Evolutionary conservation across 176 grass and related monocot genomes (phyloP), one percentile per base, ranked within the genome.

Genomic region (Ampelocalamus luodianensis): DNA sequence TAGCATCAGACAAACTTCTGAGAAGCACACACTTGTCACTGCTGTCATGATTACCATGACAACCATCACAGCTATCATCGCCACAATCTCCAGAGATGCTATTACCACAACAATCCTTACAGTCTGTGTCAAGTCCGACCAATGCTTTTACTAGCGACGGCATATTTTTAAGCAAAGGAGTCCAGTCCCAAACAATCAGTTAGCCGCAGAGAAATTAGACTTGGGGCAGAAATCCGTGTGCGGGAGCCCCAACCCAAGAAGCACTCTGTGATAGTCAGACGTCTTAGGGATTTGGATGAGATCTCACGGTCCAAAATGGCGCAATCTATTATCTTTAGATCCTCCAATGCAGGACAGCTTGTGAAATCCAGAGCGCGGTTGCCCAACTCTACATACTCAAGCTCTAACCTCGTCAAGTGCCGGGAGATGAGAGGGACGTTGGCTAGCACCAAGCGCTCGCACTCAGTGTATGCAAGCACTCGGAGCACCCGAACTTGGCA

Each of bases 21-120:
- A 83, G 81, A 64, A 83, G 10, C 24, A 83, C 26, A 50, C 56
- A 83, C 44, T 11, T 45, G 44, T 42, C 44, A 45, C 44, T 45
- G 44, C 2, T 10, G 10, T 43, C 42, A 45, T 6, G 39, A 42
- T 42, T 42, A 8, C 8, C 39, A 42, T 42, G 39, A 8, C 39
- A 42, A 42, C 39, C 39, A 6, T 42, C 39, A 1, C 39, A 42
- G 39, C 39, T 42, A 42, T 42, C 39, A 42, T 42, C 39, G 39
- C 39, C 39, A 42, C 39, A 42, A 42, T 42, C 39, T 8, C 6
- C 39, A 8, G 39, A 42, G 6, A 42, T 42, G 39, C 8, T 42
- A 42, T 42, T 42, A 42, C 1, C 39, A 42, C 6, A 42, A 42
- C 39, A 42, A 42, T 42, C 39, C 39, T 42, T 8, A 40, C 39